A percentile compares a stretch with the other conserved stretches of the same genome.
These are phyloP conservation scores for Phoma herbarum DNA, from an alignment of 2,329 filamentous ascomycete genomes.

Conservation along the genomic window DNA sequence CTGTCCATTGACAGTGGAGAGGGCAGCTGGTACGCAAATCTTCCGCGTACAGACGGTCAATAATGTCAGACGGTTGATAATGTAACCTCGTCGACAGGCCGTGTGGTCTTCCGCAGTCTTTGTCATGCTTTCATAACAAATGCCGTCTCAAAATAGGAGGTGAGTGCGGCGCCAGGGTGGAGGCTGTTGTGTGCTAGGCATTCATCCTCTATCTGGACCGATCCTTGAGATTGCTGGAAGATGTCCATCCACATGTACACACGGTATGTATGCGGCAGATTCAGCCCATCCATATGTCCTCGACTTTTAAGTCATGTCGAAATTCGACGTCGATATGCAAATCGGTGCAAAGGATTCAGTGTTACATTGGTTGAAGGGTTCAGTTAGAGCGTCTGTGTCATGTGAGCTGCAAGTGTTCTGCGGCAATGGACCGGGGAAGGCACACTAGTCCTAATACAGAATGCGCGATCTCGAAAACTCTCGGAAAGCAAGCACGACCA, in stretches of 20 bases:
- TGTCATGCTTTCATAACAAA: neutral
- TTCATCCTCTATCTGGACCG: neutral
- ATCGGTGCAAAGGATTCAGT: neutral
- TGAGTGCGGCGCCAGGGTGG: neutral
- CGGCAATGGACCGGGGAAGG: neutral
- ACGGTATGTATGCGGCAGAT: neutral
- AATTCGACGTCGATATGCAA: neutral
- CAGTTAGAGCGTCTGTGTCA: neutral
- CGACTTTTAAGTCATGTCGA: too few relatives aligned
- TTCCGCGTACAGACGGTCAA: neutral
- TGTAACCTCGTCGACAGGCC: neutral
- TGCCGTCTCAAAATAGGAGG: neutral
- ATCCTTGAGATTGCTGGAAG: neutral
- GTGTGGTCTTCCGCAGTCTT: neutral
- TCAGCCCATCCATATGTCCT: neutral
- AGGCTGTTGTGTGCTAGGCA: neutral
- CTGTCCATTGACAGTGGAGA: neutral
- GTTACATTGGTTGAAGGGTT: neutral
- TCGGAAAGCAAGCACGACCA: slow-evolving; percentile 25
- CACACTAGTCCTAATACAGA: slow-evolving; percentile 12
- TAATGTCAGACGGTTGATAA: too few relatives aligned
- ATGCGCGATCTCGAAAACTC: slow-evolving; percentile 39
- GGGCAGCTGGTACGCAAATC: neutral
- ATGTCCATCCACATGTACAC: neutral
- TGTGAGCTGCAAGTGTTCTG: neutral